Percentiles rank a stretch among this genome's conserved stretches.
These are phyloP conservation scores for Chaetomiaceae sp. DNA, from an alignment of 2,329 filamentous ascomycete species.

Conservation along the genomic window DNA sequence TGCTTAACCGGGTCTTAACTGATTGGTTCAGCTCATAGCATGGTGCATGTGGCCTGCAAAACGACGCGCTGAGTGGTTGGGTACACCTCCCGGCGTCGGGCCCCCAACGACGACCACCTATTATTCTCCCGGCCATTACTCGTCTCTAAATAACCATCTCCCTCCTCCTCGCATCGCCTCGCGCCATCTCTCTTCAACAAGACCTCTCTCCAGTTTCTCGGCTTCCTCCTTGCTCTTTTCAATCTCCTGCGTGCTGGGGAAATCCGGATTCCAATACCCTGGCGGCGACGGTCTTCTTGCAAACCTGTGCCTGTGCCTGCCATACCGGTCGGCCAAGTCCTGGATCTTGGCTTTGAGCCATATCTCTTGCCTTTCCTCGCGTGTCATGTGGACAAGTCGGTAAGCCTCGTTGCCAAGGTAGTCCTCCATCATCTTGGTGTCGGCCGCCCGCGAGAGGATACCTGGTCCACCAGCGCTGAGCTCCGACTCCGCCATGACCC, in stretches of 20 bases:
- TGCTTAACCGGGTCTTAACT: too few species aligned
- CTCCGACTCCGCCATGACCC: slow-evolving; percentile 56
- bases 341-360: slow-evolving; percentile 73
- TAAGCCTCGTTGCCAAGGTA: slow-evolving; percentile 57
- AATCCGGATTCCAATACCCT: slow-evolving; percentile 87
- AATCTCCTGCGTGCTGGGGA: slow-evolving; percentile 81
- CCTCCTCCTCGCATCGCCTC: slow-evolving; percentile 80
- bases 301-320: slow-evolving; percentile 73
- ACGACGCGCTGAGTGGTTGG: background rate
- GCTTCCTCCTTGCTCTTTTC: slow-evolving; percentile 62
- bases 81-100: background rate
- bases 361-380: slow-evolving; percentile 58
- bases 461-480: slow-evolving; percentile 36
- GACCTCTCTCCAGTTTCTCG: slow-evolving; percentile 56
- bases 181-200: slow-evolving; percentile 67
- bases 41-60: background rate
- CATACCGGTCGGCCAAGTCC: slow-evolving; percentile 68
- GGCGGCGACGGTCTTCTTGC: slow-evolving; percentile 69
- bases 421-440: slow-evolving; percentile 50
- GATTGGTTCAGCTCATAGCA: too few species aligned
- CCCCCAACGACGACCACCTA: background rate
- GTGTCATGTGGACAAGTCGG: slow-evolving; percentile 53
- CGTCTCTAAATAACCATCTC: slow-evolving; percentile 77
- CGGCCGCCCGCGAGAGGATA: slow-evolving; percentile 35
- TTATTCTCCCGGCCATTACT: slow-evolving; percentile 40